These are phyloP conservation scores for Fraxinus pennsylvanica DNA, from an alignment of 257 asterid species.

Conservation along the genomic window DNA sequence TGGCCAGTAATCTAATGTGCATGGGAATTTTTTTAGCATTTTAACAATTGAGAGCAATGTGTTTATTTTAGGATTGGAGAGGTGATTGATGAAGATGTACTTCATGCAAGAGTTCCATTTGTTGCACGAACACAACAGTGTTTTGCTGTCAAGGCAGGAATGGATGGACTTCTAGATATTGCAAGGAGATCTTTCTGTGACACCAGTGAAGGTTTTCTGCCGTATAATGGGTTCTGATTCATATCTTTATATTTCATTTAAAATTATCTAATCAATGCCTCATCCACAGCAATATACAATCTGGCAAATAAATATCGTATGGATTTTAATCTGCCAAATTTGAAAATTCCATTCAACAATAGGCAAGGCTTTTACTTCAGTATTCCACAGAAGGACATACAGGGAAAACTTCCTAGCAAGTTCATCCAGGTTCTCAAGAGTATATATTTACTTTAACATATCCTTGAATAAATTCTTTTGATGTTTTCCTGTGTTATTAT, in stretches of 20 bases:
- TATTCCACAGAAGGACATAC: slow-evolving; percentile 84
- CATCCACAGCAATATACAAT: slow-evolving; percentile 80
- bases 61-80: slow-evolving; percentile 70
- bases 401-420: slow-evolving; percentile 86
- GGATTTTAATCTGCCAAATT: slow-evolving; percentile 75
- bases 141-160: slow-evolving; percentile 97
- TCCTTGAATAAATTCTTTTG: slow-evolving; percentile 20
- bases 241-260: slow-evolving; percentile 29
- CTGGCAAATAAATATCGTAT: slow-evolving; percentile 87
- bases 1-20: slow-evolving; percentile 15
- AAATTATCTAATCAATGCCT: slow-evolving; percentile 33
- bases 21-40: neutral
- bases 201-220: slow-evolving; percentile 87
- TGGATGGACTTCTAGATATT: slow-evolving; percentile 90
- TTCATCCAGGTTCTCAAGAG: slow-evolving; percentile 77
- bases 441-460: slow-evolving; percentile 12
- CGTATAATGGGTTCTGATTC: slow-evolving; percentile 22
- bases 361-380: slow-evolving; percentile 96
- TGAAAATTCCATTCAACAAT: slow-evolving; percentile 90
- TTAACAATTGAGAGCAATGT: neutral
- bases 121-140: slow-evolving; percentile 97
- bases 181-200: slow-evolving; percentile 96
- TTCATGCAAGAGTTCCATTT: slow-evolving; percentile 90
- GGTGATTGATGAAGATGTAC: slow-evolving; percentile 93
- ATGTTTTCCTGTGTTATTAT: slow-evolving; percentile 24